Conservation (phyloP, 768 basidiomycete genomes). For the Russula griseocarnosa region DNA sequence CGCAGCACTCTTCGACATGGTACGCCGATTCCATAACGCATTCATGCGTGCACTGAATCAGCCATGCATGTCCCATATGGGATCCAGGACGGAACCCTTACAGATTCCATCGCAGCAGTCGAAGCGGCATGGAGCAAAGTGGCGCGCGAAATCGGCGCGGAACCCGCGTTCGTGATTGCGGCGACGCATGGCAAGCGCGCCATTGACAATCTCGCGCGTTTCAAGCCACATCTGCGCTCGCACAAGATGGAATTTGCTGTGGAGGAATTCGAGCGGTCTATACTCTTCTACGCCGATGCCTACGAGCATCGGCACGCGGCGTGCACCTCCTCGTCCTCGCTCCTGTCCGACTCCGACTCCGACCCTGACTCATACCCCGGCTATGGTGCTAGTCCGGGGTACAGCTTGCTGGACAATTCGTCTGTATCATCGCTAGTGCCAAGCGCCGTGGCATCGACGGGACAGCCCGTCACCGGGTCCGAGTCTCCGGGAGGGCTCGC, state of each 20-base stretch:
- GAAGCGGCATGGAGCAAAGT: constrained; percentile 55
- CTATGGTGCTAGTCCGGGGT: too few species aligned
- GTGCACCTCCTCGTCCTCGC: constrained; percentile 37
- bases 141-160: constrained; percentile 62
- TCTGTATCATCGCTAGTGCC: constrained; percentile 38
- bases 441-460: constrained; percentile 2
- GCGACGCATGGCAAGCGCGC: constrained; percentile 79
- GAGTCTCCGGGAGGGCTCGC: neutral
- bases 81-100: constrained; percentile 61
- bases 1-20: constrained; percentile 68
- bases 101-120: constrained; percentile 69
- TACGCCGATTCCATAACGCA: constrained; percentile 29
- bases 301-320: constrained; percentile 43
- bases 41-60: neutral
- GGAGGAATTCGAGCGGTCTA: constrained; percentile 57
- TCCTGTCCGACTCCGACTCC: constrained; percentile 37
- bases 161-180: constrained; percentile 62
- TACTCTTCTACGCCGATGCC: constrained; percentile 64
- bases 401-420: constrained; percentile 40
- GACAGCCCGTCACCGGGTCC: neutral
- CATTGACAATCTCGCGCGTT: constrained; percentile 63
- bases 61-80: neutral
- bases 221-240: constrained; percentile 52
- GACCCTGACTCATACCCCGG: constrained; percentile 31
- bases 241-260: constrained; percentile 59